Evolutionary conservation across 257 asterid genomes (phyloP).

Genomic region (Nicotiana tomentosiformis): DNA sequence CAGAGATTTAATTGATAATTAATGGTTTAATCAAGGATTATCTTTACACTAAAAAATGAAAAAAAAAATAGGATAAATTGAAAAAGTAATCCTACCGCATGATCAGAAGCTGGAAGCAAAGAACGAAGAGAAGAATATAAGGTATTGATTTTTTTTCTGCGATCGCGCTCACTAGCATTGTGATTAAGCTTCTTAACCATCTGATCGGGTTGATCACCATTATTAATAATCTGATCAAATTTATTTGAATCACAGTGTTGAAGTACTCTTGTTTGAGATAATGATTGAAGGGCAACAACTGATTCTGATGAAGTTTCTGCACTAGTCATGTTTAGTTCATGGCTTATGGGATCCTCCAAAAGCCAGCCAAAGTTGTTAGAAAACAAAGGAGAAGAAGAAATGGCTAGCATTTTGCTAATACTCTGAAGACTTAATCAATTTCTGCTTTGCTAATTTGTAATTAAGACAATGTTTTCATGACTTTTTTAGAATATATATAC

Average conservation of each 20-base stretch:
- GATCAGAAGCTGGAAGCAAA: conserved; percentile 59
- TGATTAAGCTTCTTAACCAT: conserved; percentile 56
- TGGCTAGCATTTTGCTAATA: neutral
- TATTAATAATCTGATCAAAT: neutral
- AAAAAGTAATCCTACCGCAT: conserved; percentile 17
- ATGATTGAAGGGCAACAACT: neutral
- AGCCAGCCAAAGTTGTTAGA: neutral
- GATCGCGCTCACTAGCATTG: conserved; percentile 75
- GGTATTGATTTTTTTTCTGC: conserved; percentile 54
- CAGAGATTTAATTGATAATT: too few relatives aligned
- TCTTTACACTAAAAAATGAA: too few relatives aligned
- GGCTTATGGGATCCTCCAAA: neutral
- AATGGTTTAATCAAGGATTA: too few relatives aligned
- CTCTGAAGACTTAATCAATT: neutral
- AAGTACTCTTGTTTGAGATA: neutral
- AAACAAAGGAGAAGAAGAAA: neutral
- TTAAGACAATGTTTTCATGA: neutral
- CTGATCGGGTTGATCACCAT: neutral
- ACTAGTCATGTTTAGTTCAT: neutral
- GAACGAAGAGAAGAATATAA: conserved; percentile 62
- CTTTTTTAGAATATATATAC: neutral
- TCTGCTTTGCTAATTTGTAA: neutral
- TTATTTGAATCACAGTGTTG: neutral
- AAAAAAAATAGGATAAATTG: too few relatives aligned
- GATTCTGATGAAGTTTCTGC: neutral